Evolutionary conservation across 768 basidiomycete genomes (phyloP), one percentile per base, ranked within the genome.

Genomic region (Cytidiella melzeri): DNA sequence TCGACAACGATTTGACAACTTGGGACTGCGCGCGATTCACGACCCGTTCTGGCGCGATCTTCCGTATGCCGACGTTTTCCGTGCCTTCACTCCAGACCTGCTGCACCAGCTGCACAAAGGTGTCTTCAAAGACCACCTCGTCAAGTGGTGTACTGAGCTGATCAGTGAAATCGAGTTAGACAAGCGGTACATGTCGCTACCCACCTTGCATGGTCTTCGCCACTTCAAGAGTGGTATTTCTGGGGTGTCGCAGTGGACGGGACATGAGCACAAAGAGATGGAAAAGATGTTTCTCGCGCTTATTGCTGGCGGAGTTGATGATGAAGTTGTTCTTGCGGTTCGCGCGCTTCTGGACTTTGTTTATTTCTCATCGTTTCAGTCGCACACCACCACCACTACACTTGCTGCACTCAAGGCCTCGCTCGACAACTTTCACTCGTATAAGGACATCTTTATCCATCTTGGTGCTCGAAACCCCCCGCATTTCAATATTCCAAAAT

Each of bases 51-150:
- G 73, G 73, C 41, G 48, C 1, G 52, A 68, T 34, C 55, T 75
- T 13, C 73, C 70, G 0, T 63, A 57, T 50, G 37, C 54, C 20
- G 40, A 77, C 53, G 74, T 76, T 21, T 72, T 69, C 53, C 2
- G 34, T 0, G 60, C 49, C 25, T 52, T 75, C 38, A 70, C 67
- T 1, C 64, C 67, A 15, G 58, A 73, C 59, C 19, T 74, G 13
- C 67, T 75, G 20, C 74, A 78, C 47, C 72, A 75, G 50, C 62
- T 76, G 0, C 66, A 76, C 57, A 70, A 76, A 53, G 73, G 74
- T 0, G 49, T 73, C 3, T 71, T 75, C 60, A 71, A 72, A 30
- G 68, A 73, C 38, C 73, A 74, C 41, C 42, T 72, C n/a, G 56
- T 66, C 1, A 62, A 57, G 5, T 76, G 74, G 73, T 63, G 55